phyloP scores from a whole-genome alignment of 768 basidiomycete genomes.

The Naganishia onofrii region DNA sequence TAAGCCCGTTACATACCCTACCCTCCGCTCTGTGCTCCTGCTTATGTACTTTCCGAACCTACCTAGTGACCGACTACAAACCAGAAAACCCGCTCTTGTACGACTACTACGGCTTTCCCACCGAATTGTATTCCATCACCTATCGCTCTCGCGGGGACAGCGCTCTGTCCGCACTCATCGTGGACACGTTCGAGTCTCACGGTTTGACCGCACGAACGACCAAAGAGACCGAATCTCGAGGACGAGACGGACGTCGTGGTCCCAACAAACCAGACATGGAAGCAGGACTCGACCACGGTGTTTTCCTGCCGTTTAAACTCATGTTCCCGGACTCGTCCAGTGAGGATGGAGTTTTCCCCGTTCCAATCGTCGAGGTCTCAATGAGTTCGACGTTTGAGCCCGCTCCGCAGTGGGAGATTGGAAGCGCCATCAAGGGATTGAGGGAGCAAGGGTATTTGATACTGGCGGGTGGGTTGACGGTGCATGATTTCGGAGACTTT shows the following conservation, averaged over 20 bases:
- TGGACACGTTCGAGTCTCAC: slow-evolving; percentile 63
- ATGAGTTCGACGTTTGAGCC: slow-evolving; percentile 24
- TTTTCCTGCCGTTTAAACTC: slow-evolving; percentile 72
- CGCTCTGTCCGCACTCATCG: slow-evolving; percentile 61
- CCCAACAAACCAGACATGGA: slow-evolving; percentile 51
- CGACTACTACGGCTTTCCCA: slow-evolving; percentile 71
- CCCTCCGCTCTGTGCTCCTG: background rate
- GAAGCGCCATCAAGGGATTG: slow-evolving; percentile 10
- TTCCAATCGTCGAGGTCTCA: slow-evolving; percentile 69
- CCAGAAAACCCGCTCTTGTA: slow-evolving; percentile 70
- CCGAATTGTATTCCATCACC: slow-evolving; percentile 58
- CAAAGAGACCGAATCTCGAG: slow-evolving; percentile 59
- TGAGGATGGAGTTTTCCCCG: slow-evolving; percentile 60
- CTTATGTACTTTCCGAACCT: background rate
- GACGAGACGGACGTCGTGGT: slow-evolving; percentile 65
- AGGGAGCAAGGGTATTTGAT: slow-evolving; percentile 26
- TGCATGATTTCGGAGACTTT: slow-evolving; percentile 29
- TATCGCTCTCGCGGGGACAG: slow-evolving; percentile 69
- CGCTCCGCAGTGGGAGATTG: slow-evolving; percentile 25
- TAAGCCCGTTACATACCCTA: slow-evolving; percentile 42
- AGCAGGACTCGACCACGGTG: slow-evolving; percentile 73
- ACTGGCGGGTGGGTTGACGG: slow-evolving; percentile 18
- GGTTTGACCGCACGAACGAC: slow-evolving; percentile 60
- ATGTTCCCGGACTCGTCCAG: slow-evolving; percentile 59
- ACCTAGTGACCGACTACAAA: slow-evolving; percentile 70